Conservation (phyloP, 192 early-diverging fungal genomes). For the Physocladia obscura region DNA sequence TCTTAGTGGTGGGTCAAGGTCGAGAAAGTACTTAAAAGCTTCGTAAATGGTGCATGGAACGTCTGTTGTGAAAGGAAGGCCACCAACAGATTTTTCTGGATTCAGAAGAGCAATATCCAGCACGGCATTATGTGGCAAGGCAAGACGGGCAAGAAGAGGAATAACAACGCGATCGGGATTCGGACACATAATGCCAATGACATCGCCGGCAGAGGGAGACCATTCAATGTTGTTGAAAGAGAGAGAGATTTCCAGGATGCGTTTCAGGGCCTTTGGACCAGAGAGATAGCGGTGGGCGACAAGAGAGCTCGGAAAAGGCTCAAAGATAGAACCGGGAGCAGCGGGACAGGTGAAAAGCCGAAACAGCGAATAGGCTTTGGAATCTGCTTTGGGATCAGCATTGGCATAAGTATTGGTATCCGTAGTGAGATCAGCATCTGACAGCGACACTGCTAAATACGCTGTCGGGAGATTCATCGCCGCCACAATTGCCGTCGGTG, state of each 20-base stretch:
- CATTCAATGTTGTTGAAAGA: conserved; percentile 37
- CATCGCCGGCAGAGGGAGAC: conserved; percentile 62
- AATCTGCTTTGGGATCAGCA: too few relatives aligned
- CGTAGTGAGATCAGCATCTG: too few relatives aligned
- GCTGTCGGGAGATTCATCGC: too few relatives aligned
- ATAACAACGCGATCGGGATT: conserved; percentile 72
- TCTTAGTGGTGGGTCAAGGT: conserved; percentile 70
- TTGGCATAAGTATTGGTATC: too few relatives aligned
- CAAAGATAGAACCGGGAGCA: too few relatives aligned
- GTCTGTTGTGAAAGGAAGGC: conserved; percentile 28
- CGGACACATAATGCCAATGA: conserved; percentile 87
- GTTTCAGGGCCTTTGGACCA: conserved; percentile 65
- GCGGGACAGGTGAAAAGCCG: too few relatives aligned
- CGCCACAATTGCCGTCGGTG: too few relatives aligned
- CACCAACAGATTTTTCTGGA: conserved; percentile 13
- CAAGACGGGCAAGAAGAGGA: conserved; percentile 61
- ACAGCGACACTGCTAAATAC: too few relatives aligned
- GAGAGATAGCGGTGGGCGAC: conserved; percentile 62
- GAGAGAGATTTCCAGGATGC: conserved; percentile 50
- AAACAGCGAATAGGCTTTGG: background rate
- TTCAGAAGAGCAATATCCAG: conserved; percentile 34
- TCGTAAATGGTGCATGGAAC: conserved; percentile 47
- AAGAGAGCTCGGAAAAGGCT: conserved; percentile 50
- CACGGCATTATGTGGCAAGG: conserved; percentile 44
- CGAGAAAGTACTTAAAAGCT: conserved; percentile 72